Evolutionary conservation across 1,139 yeast genomes (phyloP), one percentile per base, ranked within the genome.

Genomic region (Zygosaccharomyces pseudobailii): DNA sequence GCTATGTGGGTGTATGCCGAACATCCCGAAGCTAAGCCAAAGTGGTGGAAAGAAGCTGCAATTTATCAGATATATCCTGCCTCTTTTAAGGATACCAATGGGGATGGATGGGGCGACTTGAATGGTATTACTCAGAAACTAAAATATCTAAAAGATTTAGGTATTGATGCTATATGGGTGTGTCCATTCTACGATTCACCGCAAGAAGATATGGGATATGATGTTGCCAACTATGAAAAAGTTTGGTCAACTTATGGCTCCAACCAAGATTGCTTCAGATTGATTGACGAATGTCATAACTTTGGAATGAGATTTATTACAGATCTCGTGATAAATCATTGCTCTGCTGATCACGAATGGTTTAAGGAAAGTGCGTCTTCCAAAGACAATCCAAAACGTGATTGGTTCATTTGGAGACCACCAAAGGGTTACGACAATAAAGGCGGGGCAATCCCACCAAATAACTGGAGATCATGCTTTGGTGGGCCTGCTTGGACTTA

Each of bases 121-220:
- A 73, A 71, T 6, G 84, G 84, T 20, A 75, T 79, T 42, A 69
- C 74, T 49, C 69, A 75, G 31, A 72, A 74, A 30, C 69, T 79
- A 49, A 82, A 77, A 63, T 76, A 79, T 59, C 62, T 79, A 58
- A 72, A 76, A 57, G 65, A 65, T 20, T 68, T 79, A 40, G 84
- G 84, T 1, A 70, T 71, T 20, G 81, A 77, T 51, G 70, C 76
- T 30, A 66, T 79, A 36, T 79, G 84, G 84, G 65, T 79, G 49
- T 74, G 77, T 25, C 84, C 84, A 33, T 74, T 76, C 70, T 78
- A 71, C 63, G 79, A 76, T 52, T 75, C 81, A 2, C 84, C 84
- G 3, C 79, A 76, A 57, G 76, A 75, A 39, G 84, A 79, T 57
- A 79, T 79, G 84, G 84, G 84, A 2, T 79, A 79, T 60, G 84